Conservation (phyloP, 768 basidiomycete species). For the Panaeolus papilionaceus region DNA sequence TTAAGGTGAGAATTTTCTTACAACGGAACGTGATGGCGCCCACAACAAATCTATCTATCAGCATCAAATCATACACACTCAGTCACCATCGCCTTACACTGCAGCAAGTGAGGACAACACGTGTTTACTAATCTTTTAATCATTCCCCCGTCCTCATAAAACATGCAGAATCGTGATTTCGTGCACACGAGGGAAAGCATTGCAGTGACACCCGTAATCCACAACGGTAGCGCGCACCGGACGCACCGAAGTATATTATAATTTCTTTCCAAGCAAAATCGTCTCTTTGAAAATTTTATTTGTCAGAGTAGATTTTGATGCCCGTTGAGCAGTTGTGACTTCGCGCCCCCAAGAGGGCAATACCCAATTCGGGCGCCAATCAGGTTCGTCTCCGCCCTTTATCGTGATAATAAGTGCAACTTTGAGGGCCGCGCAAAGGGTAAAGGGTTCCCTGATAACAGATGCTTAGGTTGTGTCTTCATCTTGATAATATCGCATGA, state of each 20-base stretch:
- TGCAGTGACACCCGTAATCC: background rate
- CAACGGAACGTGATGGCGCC: background rate
- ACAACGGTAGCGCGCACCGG: too few species aligned
- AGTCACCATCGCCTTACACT: background rate
- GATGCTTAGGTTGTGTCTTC: background rate
- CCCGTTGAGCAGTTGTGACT: background rate
- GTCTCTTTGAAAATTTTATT: too few species aligned
- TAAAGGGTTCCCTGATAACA: background rate
- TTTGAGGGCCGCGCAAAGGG: slow-evolving; percentile 3
- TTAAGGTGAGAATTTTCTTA: background rate
- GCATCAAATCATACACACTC: background rate
- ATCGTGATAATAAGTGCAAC: background rate
- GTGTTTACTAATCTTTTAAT: background rate
- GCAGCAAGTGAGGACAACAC: background rate
- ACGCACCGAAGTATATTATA: too few species aligned
- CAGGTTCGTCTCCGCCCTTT: slow-evolving; percentile 6
- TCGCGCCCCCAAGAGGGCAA: background rate
- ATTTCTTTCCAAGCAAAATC: too few species aligned
- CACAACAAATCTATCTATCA: background rate
- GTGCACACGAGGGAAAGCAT: background rate
- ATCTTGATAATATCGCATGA: slow-evolving; percentile 2
- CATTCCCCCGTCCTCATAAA: background rate
- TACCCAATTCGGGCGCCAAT: slow-evolving; percentile 5
- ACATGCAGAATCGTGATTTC: background rate
- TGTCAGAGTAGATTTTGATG: too few species aligned